Base-by-base conservation (phyloP, 2,329 filamentous ascomycete species). In the Apiospora sp. region DNA sequence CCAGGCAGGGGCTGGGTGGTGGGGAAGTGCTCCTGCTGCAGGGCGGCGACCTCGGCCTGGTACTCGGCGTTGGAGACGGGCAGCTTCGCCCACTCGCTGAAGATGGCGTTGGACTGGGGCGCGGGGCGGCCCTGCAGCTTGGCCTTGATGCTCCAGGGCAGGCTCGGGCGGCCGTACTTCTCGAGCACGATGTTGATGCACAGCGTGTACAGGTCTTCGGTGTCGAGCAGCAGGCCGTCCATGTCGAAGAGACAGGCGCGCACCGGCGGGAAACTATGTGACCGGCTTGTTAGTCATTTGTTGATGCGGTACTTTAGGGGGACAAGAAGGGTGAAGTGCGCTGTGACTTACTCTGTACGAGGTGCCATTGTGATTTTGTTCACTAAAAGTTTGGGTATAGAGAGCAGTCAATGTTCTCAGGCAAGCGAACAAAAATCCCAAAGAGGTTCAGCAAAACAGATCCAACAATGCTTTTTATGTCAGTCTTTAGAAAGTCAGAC, bases 171-270 rank as follows among this genome's bases (percentile, higher is more conserved):
- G 78, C 88, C 89, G 82, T 96, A 94, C 80, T 93, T 91, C 72
- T 88, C 86, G 51, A 99, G 91, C 49, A 98, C 89, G 34, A 90
- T 86, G 84, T 99, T 98, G 74, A 95, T 93, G 83, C 93, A 93
- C 37, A 89, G 81, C 0, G 94, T 96, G 86, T 98, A 98, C 72
- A 91, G 83, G 78, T 98, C 96, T 86, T 98, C 96, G 46, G 94
- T 95, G 83, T 98, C 92, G 80, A 99, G 93, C 27, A 99, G 90
- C 48, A 99, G 92, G 74, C 96, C 96, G 83, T 99, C 96, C 95
- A 98, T 98, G 86, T 99, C 96, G 82, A 99, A 98, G 76, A 99
- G 92, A 83, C 95, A 98, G 77, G 96, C 96, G 77, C 95, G 90
- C 73, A 98, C 88, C 67, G 92, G 91, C 27, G 94, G 93, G 82